phyloP scores from a whole-genome alignment of 352 stramenopile genomes.

The Globisporangium solare region DNA sequence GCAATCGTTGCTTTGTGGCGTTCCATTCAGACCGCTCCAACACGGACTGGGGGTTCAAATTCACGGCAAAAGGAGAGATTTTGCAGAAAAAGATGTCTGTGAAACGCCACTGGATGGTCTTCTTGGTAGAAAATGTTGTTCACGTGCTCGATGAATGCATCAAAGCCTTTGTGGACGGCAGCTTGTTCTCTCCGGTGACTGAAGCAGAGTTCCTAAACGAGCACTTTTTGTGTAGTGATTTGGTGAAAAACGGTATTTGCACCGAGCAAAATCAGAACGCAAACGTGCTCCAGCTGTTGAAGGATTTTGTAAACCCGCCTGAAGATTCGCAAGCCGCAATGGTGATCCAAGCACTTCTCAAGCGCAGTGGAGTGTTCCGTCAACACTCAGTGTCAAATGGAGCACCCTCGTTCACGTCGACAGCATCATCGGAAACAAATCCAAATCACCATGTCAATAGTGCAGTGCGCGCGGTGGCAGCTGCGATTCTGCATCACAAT shows the following conservation, averaged over 20 bases:
- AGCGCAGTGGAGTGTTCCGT: slow-evolving; percentile 17
- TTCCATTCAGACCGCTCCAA: slow-evolving; percentile 86
- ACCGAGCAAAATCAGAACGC: slow-evolving; percentile 43
- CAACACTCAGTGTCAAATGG: slow-evolving; percentile 14
- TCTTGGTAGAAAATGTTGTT: slow-evolving; percentile 38
- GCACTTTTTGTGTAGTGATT: slow-evolving; percentile 52
- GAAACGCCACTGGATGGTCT: slow-evolving; percentile 61
- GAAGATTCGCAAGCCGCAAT: slow-evolving; percentile 37
- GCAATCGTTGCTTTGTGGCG: slow-evolving; percentile 71
- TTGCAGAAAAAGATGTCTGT: slow-evolving; percentile 50
- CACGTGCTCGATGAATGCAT: slow-evolving; percentile 49
- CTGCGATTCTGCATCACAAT: slow-evolving; percentile 82
- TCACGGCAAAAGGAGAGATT: slow-evolving; percentile 62
- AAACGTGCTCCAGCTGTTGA: slow-evolving; percentile 50
- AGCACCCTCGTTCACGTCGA: slow-evolving; percentile 40
- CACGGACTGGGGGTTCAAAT: slow-evolving; percentile 80
- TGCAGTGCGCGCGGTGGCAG: slow-evolving; percentile 64
- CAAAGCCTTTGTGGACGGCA: slow-evolving; percentile 46
- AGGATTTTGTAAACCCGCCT: slow-evolving; percentile 44
- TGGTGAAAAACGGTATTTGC: slow-evolving; percentile 59
- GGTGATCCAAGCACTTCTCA: slow-evolving; percentile 38
- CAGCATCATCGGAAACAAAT: slow-evolving; percentile 8
- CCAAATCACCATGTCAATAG: slow-evolving; percentile 41
- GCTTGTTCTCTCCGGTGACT: slow-evolving; percentile 37
- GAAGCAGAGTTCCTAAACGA: slow-evolving; percentile 49